phyloP scores from a whole-genome alignment of 768 basidiomycete genomes.

The Tricholoma sp. region DNA sequence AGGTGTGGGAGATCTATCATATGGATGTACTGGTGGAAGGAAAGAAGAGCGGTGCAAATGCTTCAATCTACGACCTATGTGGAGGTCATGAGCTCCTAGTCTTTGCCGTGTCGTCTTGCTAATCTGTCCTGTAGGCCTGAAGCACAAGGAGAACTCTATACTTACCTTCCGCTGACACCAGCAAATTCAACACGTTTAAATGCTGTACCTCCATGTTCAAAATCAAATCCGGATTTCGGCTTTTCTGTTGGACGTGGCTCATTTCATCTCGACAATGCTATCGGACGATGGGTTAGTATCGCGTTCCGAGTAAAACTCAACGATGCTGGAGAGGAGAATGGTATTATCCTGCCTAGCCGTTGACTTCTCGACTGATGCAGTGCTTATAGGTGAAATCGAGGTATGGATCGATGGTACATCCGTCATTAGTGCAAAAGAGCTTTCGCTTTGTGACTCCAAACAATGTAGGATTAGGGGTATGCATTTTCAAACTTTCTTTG shows the following conservation, averaged over 20 bases:
- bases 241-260: conserved; percentile 64
- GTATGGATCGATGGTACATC: conserved; percentile 58
- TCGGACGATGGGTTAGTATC: conserved; percentile 55
- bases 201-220: conserved; percentile 43
- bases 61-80: conserved; percentile 71
- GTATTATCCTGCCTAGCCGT: conserved; percentile 23
- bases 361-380: background rate
- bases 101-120: background rate
- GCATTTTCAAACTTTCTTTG: conserved; percentile 78
- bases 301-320: conserved; percentile 71
- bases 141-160: conserved; percentile 61
- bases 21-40: conserved; percentile 65
- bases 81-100: conserved; percentile 40
- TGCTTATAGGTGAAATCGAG: conserved; percentile 52
- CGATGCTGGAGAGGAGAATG: conserved; percentile 51
- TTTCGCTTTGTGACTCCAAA: conserved; percentile 41
- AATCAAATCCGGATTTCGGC: conserved; percentile 54
- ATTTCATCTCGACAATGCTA: conserved; percentile 48
- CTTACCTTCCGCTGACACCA: conserved; percentile 54
- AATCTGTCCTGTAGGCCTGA: conserved; percentile 31
- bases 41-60: conserved; percentile 58
- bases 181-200: conserved; percentile 39
- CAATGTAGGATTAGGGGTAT: conserved; percentile 56
- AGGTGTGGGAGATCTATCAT: conserved; percentile 51
- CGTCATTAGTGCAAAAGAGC: conserved; percentile 44